Evolutionary conservation across 208 protist genomes (phyloP), one percentile per base, ranked within the genome.

Genomic region (Acanthamoeba sp.): DNA sequence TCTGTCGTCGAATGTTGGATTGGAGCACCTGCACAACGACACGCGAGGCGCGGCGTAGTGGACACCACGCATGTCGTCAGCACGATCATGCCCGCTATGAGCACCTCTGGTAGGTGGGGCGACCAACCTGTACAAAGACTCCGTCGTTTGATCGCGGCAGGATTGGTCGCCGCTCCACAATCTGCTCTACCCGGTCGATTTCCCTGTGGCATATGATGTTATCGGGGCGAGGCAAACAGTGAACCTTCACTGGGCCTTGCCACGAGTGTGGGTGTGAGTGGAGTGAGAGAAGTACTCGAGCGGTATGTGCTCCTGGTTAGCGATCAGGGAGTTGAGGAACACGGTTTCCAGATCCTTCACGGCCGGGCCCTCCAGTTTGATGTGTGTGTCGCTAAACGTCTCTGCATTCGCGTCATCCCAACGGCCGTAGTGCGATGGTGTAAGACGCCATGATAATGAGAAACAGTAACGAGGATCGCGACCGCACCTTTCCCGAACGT

Each of bases 321-420:
- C 91, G 34, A 88, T 45, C 14, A 96, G 18, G 1, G 93, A 95
- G 45, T 91, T 34, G 52, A 88, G n/a, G 64, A 95, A 95, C 20
- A 95, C 88, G 12, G 57, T 57, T 10, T 57, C n/a, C 12, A 96
- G 45, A 27, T 96, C 64, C 20, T 89, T 34, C 9, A 95, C 95
- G 12, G 78, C 94, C 1, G 95, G 95, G 1, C 95, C 95, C 45
- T 93, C 93, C n/a, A 96, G 52, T 36, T 93, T 95, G 10, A 95
- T 80, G 50, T 95, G 94, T 29, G 95, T 96, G 40, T 96, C 95
- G 5, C 73, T 32, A 62, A 95, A 96, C 59, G 85, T 94, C 12
- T 66, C 89, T 66, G 18, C 40, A 2, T 64, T 73, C 16, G 24
- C 29, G 1, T 20, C 32, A 48, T 10, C 6, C 42, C 42, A 48